These are phyloP conservation scores for Boletus barrowsii DNA, from an alignment of 768 basidiomycete species.

Conservation along the genomic window DNA sequence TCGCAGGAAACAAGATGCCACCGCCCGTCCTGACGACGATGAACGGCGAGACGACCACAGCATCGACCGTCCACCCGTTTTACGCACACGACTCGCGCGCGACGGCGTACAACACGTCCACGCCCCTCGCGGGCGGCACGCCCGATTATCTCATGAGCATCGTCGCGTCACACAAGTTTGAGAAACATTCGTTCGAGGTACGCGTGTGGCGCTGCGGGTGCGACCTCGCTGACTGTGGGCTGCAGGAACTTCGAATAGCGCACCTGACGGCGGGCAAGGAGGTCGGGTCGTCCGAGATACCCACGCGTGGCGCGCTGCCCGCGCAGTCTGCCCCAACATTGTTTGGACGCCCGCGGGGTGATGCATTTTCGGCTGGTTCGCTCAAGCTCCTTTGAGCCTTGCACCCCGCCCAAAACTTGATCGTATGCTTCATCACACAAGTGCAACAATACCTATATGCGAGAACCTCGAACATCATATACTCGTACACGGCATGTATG, in stretches of 20 bases:
- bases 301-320: constrained; percentile 22
- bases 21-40: neutral
- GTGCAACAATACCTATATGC: neutral
- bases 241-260: constrained; percentile 52
- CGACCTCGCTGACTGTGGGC: neutral
- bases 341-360: constrained; percentile 32
- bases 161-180: constrained; percentile 35
- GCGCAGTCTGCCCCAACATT: constrained; percentile 22
- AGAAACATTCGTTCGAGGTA: constrained; percentile 51
- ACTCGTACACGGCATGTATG: neutral
- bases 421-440: neutral
- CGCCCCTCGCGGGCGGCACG: constrained; percentile 4
- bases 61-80: constrained; percentile 9
- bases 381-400: constrained; percentile 14
- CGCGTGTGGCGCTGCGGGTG: neutral
- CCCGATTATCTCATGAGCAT: constrained; percentile 38
- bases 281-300: constrained; percentile 40
- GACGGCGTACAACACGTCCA: constrained; percentile 22
- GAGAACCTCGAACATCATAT: neutral
- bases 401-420: neutral
- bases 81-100: constrained; percentile 23
- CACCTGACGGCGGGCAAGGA: constrained; percentile 41
- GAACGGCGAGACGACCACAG: neutral
- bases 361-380: constrained; percentile 29
- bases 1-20: constrained; percentile 15